Percentiles rank a stretch among this genome's conserved stretches.
Conservation (phyloP, 208 protist species). For the Entamoeba histolytica region DNA sequence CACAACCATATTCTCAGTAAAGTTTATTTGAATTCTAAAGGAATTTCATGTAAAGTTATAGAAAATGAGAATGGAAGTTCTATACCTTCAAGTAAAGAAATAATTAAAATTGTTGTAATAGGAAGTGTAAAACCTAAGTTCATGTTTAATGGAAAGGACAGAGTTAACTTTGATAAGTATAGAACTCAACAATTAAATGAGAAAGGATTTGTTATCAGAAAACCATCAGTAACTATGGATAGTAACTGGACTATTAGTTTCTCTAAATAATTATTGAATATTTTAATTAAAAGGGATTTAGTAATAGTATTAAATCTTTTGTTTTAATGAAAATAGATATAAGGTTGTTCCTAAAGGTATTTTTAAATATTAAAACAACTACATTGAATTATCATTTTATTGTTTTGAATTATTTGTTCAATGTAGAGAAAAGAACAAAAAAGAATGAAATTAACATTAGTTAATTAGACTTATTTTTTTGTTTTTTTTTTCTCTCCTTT, state of each 20-base stretch:
- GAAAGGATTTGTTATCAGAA: neutral
- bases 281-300: too few relatives aligned
- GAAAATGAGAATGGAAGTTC: neutral
- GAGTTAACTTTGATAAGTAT: neutral
- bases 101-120: neutral
- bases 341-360: too few relatives aligned
- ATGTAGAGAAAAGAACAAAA: too few relatives aligned
- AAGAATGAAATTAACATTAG: too few relatives aligned
- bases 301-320: too few relatives aligned
- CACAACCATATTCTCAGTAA: neutral
- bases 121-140: neutral
- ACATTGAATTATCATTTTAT: too few relatives aligned
- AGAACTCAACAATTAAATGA: neutral
- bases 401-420: too few relatives aligned
- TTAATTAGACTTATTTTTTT: too few relatives aligned
- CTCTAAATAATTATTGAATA: too few relatives aligned
- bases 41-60: neutral
- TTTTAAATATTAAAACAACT: too few relatives aligned
- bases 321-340: too few relatives aligned
- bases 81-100: neutral
- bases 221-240: neutral
- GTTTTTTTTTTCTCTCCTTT: too few relatives aligned
- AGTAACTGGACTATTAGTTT: neutral
- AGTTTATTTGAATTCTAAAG: neutral
- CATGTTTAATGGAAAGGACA: neutral